Percentiles rank a stretch among this genome's conserved stretches.
Conservation (phyloP, 352 stramenopile genomes). For the Phytophthora niederhauseri region DNA sequence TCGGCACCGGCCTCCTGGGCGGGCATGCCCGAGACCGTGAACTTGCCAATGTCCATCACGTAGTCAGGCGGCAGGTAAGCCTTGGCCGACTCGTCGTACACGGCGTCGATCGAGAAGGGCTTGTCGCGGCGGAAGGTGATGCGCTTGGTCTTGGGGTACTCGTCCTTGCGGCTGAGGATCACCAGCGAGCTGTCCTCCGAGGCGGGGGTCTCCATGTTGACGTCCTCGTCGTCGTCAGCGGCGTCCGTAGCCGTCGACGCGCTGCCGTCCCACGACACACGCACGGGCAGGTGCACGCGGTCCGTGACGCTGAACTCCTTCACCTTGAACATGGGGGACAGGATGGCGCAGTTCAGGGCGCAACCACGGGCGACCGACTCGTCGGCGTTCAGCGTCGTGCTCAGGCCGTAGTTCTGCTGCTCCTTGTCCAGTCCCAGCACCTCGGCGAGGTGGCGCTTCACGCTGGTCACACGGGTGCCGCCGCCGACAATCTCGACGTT, state of each 20-base stretch:
- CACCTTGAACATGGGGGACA: conserved; percentile 98
- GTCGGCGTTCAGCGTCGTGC: conserved; percentile 99
- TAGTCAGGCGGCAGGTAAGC: conserved; percentile 73
- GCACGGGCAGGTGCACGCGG: conserved; percentile 92
- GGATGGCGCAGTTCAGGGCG: conserved; percentile 98
- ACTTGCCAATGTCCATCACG: conserved; percentile 89
- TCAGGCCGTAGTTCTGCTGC: conserved; percentile 97
- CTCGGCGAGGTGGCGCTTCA: conserved; percentile 94
- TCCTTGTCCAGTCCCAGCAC: conserved; percentile 94
- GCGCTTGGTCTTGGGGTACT: conserved; percentile 97
- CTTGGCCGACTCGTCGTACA: conserved; percentile 88
- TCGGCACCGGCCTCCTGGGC: conserved; percentile 75
- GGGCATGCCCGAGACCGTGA: conserved; percentile 92
- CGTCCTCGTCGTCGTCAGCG: conserved; percentile 85
- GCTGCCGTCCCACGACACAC: conserved; percentile 93
- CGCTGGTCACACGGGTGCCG: conserved; percentile 94
- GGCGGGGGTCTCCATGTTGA: conserved; percentile 68
- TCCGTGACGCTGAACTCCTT: conserved; percentile 92
- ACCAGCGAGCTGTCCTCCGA: conserved; percentile 84
- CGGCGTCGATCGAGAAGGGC: conserved; percentile 92
- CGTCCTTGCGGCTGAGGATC: conserved; percentile 96
- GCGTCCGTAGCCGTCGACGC: conserved; percentile 51
- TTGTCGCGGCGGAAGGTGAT: conserved; percentile 95
- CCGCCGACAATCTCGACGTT: conserved; percentile 97
- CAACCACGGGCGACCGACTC: conserved; percentile 98